These are phyloP conservation scores for Grosmannia huntii DNA, from an alignment of 2,329 filamentous ascomycete species.

Conservation along the genomic window DNA sequence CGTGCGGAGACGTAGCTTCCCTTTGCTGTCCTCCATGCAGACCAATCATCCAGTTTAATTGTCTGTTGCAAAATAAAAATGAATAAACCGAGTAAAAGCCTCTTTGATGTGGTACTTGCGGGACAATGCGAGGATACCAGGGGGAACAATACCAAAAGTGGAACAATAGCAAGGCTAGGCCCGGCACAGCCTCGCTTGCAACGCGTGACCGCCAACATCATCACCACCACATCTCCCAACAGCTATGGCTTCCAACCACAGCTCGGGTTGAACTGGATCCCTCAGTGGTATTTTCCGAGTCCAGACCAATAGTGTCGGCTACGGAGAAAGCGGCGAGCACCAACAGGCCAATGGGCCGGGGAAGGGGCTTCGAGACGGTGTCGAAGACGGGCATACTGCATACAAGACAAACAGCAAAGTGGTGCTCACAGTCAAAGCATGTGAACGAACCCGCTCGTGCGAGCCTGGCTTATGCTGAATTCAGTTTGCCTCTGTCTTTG, in stretches of 20 bases:
- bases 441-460: not conserved
- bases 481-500: not conserved
- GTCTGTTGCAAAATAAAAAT: not conserved
- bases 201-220: not conserved
- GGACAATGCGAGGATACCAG: not conserved
- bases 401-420: too few relatives aligned
- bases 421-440: too few relatives aligned
- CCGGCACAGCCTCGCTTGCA: not conserved
- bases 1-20: not conserved
- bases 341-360: not conserved
- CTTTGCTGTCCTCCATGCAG: not conserved
- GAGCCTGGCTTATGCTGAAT: not conserved
- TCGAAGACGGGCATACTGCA: not conserved
- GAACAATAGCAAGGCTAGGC: conserved; percentile 8
- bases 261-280: not conserved
- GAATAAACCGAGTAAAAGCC: not conserved
- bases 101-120: not conserved
- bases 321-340: not conserved
- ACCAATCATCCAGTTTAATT: too few relatives aligned
- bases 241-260: not conserved
- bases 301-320: not conserved
- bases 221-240: not conserved
- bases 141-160: conserved; percentile 8
- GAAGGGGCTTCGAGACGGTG: not conserved
- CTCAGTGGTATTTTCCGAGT: not conserved